These are phyloP conservation scores for Filosporella fistucella DNA, from an alignment of 495 filamentous ascomycete species.

Conservation along the genomic window DNA sequence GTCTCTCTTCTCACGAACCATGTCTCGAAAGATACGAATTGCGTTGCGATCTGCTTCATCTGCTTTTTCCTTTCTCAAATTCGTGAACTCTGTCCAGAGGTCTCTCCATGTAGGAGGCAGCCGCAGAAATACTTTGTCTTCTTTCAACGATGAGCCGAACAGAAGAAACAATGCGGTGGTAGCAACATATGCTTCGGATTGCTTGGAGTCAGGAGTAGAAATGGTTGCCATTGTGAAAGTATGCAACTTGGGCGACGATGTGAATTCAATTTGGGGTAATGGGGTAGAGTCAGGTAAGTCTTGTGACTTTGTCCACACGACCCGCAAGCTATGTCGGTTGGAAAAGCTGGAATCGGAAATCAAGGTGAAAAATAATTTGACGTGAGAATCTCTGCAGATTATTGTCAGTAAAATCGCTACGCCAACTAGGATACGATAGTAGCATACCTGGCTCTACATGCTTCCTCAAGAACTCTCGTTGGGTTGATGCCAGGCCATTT, in stretches of 20 bases:
- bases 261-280: constrained; percentile 36
- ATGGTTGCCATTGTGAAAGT: constrained; percentile 69
- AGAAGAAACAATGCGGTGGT: constrained; percentile 78
- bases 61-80: constrained; percentile 59
- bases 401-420: constrained; percentile 13
- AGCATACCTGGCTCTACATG: constrained; percentile 73
- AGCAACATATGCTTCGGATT: constrained; percentile 83
- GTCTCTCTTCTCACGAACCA: constrained; percentile 53
- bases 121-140: constrained; percentile 78
- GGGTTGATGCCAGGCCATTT: constrained; percentile 69
- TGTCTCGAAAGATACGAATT: constrained; percentile 55
- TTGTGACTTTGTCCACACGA: constrained; percentile 78
- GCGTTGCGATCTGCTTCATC: constrained; percentile 63
- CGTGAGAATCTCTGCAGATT: constrained; percentile 55
- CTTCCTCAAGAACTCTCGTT: constrained; percentile 73
- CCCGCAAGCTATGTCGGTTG: constrained; percentile 64
- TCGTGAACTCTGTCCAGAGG: constrained; percentile 75
- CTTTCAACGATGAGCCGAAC: constrained; percentile 69
- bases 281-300: constrained; percentile 42
- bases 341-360: constrained; percentile 69
- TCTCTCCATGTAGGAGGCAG: constrained; percentile 79
- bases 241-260: constrained; percentile 32
- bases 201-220: constrained; percentile 69
- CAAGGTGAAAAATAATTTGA: constrained; percentile 59
- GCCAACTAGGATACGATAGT: not conserved